Base-by-base conservation (phyloP, 2,329 filamentous ascomycete genomes). In the Ophidiomyces ophidiicola region DNA sequence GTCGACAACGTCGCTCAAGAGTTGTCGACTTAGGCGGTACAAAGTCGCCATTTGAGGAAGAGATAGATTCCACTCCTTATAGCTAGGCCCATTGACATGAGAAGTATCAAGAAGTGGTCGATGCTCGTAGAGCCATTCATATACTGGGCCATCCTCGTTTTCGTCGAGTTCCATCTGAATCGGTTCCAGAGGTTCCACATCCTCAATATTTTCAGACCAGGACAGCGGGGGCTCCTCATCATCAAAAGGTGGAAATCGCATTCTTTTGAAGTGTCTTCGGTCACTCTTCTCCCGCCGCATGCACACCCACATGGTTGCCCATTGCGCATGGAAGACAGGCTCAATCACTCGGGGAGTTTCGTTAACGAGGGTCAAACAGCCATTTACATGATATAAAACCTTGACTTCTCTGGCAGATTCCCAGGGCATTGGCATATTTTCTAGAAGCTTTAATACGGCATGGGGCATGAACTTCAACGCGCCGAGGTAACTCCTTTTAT, bases 371-470 rank as follows among this genome's bases (percentile, higher is more conserved):
- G 90, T 98, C 63, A 98, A 63, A 56, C 92, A 98, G 20, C 90
- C 90, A 55, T 98, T 98, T 53, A 96, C 87, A 57, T 98, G 90
- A 60, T 98, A 98, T 8, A 98, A 70, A 19, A 98, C 90, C 65
- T 96, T 96, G 46, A 98, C 92, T 56, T 98, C 90, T 46, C 87
- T 77, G 18, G 85, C 78, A 42, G 86, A 90, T 66, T 98, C 90
- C 90, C 90, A 98, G 0, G 90, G 90, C 90, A 98, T 98, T 3
- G 90, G 90, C 90, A 98, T 98, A 54, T 98, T 98, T 67, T 98
- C 90, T 41, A 98, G 63, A 17, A 98, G 72, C 68, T 98, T 98
- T 66, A 98, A 66, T 7, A 98, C 90, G 4, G 90, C 90, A 58
- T 98, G 90, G 1, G 90, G 90, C 90, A 98, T 98, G 66, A 94